Evolutionary conservation across 305 asterid species (phyloP).

Genomic region (Fraxinus floribunda): DNA sequence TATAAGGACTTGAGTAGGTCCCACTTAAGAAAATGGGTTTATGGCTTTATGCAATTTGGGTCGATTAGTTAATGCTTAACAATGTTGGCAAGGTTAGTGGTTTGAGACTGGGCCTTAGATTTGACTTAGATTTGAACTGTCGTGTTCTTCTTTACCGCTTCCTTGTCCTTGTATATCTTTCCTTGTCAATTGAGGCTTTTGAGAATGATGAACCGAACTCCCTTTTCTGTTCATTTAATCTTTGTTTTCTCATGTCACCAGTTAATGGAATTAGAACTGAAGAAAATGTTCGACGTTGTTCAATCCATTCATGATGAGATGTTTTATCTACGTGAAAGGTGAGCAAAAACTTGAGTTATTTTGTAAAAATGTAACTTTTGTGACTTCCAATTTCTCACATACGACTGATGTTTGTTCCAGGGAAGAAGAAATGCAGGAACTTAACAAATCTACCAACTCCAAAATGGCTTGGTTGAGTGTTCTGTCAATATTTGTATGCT

Average conservation of each 20-base stretch:
- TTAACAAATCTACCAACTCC: conserved; percentile 68
- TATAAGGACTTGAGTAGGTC: not conserved
- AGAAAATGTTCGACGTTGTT: conserved; percentile 64
- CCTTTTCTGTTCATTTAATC: not conserved
- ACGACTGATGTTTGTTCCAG: conserved; percentile 33
- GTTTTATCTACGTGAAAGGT: conserved; percentile 81
- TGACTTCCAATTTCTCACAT: not conserved
- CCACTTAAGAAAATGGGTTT: not conserved
- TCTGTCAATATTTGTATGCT: conserved; percentile 55
- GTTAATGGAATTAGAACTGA: conserved; percentile 80
- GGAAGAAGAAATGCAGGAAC: conserved; percentile 81
- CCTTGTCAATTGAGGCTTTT: not conserved
- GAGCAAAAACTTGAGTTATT: not conserved
- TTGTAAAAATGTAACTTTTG: not conserved
- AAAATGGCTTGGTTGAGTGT: conserved; percentile 72
- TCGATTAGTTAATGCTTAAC: not conserved
- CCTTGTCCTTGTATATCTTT: not conserved
- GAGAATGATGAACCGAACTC: not conserved
- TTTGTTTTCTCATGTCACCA: conserved; percentile 23
- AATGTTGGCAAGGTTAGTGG: not conserved
- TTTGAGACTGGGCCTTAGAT: not conserved
- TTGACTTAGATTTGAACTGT: not conserved
- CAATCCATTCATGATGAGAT: conserved; percentile 83
- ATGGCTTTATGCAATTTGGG: not conserved
- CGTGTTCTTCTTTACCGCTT: not conserved